Conservation (phyloP, 225 moss, liverwort and hornwort genomes). For the Rhytidiadelphus loreus region DNA sequence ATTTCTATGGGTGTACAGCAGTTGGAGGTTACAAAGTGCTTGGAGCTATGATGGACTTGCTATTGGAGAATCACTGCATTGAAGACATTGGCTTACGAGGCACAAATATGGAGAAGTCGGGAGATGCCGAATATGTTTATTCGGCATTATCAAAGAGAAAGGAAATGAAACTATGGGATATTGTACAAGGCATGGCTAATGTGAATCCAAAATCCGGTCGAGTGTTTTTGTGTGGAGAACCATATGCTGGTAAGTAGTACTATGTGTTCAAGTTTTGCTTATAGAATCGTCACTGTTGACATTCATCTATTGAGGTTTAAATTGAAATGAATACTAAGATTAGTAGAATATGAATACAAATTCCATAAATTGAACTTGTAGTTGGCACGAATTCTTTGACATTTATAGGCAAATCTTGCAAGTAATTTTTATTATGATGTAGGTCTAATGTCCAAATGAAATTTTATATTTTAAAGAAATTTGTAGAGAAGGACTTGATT, state of each 20-base stretch:
- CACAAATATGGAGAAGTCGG: accelerated
- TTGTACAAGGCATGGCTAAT: not conserved
- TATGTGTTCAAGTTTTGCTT: not conserved
- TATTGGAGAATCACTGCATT: not conserved
- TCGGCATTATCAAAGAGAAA: not conserved
- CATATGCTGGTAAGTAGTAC: not conserved
- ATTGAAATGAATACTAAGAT: too few species aligned
- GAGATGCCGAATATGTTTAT: not conserved
- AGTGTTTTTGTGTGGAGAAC: not conserved
- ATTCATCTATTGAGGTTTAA: not conserved
- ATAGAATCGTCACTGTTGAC: not conserved
- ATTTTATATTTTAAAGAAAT: not conserved
- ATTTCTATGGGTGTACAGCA: accelerated
- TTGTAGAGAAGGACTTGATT: not conserved
- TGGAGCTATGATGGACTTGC: not conserved
- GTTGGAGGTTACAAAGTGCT: not conserved
- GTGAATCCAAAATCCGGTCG: not conserved
- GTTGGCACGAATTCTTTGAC: not conserved
- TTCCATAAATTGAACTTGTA: not conserved
- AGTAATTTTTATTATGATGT: not conserved
- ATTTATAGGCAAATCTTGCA: not conserved
- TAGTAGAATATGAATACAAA: too few species aligned
- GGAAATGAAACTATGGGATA: not conserved
- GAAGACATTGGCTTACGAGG: accelerated
- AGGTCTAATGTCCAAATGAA: not conserved